phyloP scores from a whole-genome alignment of 805 yeast species.

The Candida boleticola region DNA sequence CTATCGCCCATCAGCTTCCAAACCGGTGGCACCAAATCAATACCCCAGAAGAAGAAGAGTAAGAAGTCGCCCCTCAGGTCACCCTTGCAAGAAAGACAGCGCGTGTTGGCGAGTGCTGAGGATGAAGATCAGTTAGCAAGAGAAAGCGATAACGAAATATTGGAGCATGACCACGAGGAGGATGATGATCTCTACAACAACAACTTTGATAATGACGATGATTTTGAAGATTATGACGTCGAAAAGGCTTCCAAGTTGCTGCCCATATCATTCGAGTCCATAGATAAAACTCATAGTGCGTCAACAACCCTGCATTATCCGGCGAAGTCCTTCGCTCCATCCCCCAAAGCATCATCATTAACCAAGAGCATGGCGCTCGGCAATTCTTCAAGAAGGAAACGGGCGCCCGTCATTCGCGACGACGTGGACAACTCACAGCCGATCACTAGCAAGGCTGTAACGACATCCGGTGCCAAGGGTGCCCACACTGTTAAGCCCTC shows the following conservation, averaged over 20 bases:
- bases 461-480: neutral
- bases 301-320: too few relatives aligned
- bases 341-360: slow-evolving; percentile 10
- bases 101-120: neutral
- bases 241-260: slow-evolving; percentile 13
- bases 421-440: neutral
- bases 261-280: slow-evolving; percentile 10
- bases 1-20: slow-evolving; percentile 27
- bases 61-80: slow-evolving; percentile 30
- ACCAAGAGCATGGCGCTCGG: slow-evolving; percentile 37
- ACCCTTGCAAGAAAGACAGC: slow-evolving; percentile 24
- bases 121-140: neutral
- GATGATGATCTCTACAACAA: slow-evolving; percentile 17
- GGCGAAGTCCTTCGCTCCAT: neutral
- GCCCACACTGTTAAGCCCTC: slow-evolving; percentile 16
- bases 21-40: slow-evolving; percentile 9
- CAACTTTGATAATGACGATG: slow-evolving; percentile 3
- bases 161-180: slow-evolving; percentile 17
- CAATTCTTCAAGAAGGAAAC: slow-evolving; percentile 8
- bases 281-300: slow-evolving; percentile 7
- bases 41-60: slow-evolving; percentile 15
- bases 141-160: slow-evolving; percentile 7
- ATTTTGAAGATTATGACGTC: slow-evolving; percentile 1
- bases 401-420: neutral
- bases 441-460: neutral